Base-by-base conservation (phyloP, 2,329 filamentous ascomycete genomes). In the Calonectria crousiana region DNA sequence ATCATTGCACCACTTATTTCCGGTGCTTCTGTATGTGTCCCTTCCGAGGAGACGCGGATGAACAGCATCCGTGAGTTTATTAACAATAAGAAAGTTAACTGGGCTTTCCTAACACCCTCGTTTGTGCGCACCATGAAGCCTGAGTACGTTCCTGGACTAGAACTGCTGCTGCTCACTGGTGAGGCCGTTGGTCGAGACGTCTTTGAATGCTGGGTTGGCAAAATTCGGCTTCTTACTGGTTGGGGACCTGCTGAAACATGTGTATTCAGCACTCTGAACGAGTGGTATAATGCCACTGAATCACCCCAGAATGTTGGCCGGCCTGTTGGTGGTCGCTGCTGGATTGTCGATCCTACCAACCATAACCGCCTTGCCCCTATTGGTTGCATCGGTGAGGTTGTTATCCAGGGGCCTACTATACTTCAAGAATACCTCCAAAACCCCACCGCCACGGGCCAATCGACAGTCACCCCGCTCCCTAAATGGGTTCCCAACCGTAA, bases 21-120 rank as follows among this genome's bases (percentile, higher is more conserved):
- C 20, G 85, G 86, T 41, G 86, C 83, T 9, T 84, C 82, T 51
- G 78, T 87, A 2, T 86, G 84, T 51, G 79, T 87, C 6, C 83
- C 85, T 1, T 84, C 83, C 1, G 84, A 86, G n/a, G 26, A 44
- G 10, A 49, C 66, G 16, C 64, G 67, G 6, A 36, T 74, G 16
- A 69, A 75, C 36, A 64, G 49, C 34, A 41, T 76, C 2, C 16
- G 52, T 2, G 66, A 47, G 5, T 67, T 53, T 32, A 62, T 72
- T 4, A 51, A 62, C 32, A 49, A 30, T 6, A 60, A 49, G 20
- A 49, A 44, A 10, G 38, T 51, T 18, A 72, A 68, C 52, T 60
- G 60, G 26, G 62, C 52, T 10, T 60, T 58, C 44, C 18, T 68
- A 16, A 72, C 70, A 14, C 70, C 70, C 10, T 38, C 70, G 3